A percentile compares a stretch with the other conserved stretches of the same genome.
Conservation (phyloP, 2,329 filamentous ascomycete genomes). For the Fusarium chuoi region DNA sequence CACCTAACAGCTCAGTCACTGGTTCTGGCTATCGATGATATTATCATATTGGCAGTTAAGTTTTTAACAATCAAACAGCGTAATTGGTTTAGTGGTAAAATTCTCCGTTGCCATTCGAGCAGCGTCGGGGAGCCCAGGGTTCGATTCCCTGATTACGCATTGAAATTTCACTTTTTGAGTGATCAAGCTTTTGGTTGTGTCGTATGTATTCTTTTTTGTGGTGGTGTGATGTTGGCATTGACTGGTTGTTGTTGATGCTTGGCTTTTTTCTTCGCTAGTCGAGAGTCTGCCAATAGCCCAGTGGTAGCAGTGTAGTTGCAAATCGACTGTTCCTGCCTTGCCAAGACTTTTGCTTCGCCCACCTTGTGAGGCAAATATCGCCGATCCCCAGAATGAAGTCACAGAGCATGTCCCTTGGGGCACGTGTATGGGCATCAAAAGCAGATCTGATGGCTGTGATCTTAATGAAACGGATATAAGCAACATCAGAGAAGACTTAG, state of each 20-base stretch:
- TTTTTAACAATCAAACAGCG: not conserved
- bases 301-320: not conserved
- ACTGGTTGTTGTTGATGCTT: not conserved
- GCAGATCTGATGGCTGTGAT: not conserved
- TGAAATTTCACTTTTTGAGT: fast-evolving
- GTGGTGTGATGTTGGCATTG: not conserved
- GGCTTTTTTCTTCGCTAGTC: not conserved
- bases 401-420: not conserved
- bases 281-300: not conserved
- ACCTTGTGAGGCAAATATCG: not conserved
- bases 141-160: conserved; percentile 28
- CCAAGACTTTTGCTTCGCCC: not conserved
- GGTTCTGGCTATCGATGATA: fast-evolving
- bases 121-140: conserved; percentile 22
- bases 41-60: fast-evolving
- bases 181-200: not conserved
- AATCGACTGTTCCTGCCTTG: not conserved
- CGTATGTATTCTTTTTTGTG: not conserved
- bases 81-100: conserved; percentile 30
- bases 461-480: not conserved
- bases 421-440: not conserved
- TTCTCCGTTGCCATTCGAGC: conserved; percentile 25
- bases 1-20: not conserved
- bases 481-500: not conserved
- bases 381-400: conserved; percentile 1